Evolutionary conservation across 768 basidiomycete genomes (phyloP).

Genomic region (Dioszegia aurantiaca): DNA sequence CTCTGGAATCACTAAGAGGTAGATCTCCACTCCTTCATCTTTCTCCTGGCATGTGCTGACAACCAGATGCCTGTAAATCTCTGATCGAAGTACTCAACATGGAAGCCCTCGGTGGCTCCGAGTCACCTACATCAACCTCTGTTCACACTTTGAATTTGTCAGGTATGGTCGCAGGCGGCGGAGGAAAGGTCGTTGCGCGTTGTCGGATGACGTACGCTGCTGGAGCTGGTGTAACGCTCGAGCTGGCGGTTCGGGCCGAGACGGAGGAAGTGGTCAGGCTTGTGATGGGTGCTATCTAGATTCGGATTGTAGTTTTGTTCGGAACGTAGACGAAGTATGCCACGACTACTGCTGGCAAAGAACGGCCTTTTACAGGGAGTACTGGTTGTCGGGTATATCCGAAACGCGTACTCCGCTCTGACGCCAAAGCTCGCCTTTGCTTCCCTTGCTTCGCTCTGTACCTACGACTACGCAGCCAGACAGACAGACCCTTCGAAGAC

Average conservation of each 20-base stretch:
- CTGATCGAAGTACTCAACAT: conserved; percentile 94
- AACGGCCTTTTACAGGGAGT: no score
- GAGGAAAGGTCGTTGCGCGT: conserved; percentile 90
- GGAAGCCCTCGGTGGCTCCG: conserved; percentile 91
- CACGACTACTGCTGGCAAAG: no score
- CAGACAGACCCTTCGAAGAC: no score
- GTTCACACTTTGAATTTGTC: conserved; percentile 93
- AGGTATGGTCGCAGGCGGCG: conserved; percentile 84
- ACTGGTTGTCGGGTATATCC: background rate
- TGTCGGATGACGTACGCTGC: conserved; percentile 92
- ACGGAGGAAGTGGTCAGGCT: conserved; percentile 79
- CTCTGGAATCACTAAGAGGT: conserved; percentile 94
- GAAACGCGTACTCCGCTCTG: no score
- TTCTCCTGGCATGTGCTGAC: conserved; percentile 8
- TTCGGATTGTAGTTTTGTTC: no score
- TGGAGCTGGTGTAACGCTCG: conserved; percentile 87
- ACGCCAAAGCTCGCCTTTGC: background rate
- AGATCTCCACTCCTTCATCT: conserved; percentile 43
- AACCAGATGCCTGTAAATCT: conserved; percentile 86
- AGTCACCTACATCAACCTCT: conserved; percentile 72
- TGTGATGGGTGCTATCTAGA: conserved; percentile 77
- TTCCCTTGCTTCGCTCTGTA: no score
- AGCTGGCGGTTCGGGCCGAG: conserved; percentile 87
- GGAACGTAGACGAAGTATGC: no score
- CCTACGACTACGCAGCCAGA: no score